Evolutionary conservation across 1,139 yeast genomes (phyloP), one percentile per base, ranked within the genome.

Genomic region (Candida sojae): DNA sequence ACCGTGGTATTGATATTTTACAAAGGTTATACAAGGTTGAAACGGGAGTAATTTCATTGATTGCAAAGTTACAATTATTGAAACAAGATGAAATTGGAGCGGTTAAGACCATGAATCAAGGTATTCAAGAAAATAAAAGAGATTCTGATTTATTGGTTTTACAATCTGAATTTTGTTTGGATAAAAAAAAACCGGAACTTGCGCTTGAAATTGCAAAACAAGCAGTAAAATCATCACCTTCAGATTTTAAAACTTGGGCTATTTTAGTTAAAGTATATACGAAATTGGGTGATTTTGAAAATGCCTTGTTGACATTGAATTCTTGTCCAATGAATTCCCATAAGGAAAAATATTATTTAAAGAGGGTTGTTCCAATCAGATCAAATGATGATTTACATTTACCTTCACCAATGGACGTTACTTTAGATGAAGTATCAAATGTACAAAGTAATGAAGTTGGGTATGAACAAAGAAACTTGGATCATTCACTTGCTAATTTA

Each of bases 241-340:
- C 95, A 2, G 96, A 88, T 61, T 92, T 89, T 65, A 78, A 79
- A 52, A 76, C 95, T 5, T 93, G 98, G 99, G 82, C 86, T 13
- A 71, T 78, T 51, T 71, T 93, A 44, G 89, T 90, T 2, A 77
- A 80, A 58, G 84, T 86, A 10, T 88, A 92, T 62, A 86, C 92
- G 38, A 73, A 83, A 47, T 71, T 79, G 53, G 84, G 81, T 47
- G 90, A 90, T 63, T 87, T 80, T 58, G 84, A 83, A 52, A 83
- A 80, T 59, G 97, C 97, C 0, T 73, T 93, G 51, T 68, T 89
- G 45, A 84, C 97, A 0, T 76, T 93, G 56, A 93, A 93, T 63
- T 88, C 97, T 6, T 86, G 96, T 62, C 98, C 98, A 8, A 88
- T 93, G 96, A 86, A 87, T 61, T 79, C 86, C 2, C 79, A 83